phyloP scores from a whole-genome alignment of 495 filamentous ascomycete genomes.

The Lophium mytilinum region DNA sequence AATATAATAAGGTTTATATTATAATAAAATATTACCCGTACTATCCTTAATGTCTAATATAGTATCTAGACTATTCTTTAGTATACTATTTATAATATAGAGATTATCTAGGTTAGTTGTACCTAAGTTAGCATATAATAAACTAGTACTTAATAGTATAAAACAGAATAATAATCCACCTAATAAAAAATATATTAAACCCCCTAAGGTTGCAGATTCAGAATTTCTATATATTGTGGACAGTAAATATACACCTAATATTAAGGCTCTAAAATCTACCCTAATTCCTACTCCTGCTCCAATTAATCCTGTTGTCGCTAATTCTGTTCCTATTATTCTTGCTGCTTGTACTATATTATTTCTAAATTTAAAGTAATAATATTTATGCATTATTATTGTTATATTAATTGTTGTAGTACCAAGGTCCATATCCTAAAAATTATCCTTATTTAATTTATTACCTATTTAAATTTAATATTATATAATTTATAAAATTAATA shows the following conservation, averaged over 20 bases:
- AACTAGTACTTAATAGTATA: constrained; percentile 9
- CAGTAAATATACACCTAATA: constrained; percentile 12
- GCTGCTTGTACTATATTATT: background rate
- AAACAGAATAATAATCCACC: constrained; percentile 6
- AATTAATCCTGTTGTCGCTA: background rate
- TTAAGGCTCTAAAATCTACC: constrained; percentile 6
- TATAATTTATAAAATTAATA: too few relatives aligned
- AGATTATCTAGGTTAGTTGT: constrained; percentile 7
- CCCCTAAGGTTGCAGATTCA: background rate
- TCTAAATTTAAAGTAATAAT: background rate
- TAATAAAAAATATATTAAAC: constrained; percentile 9
- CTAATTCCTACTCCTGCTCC: background rate
- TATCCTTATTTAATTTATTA: background rate
- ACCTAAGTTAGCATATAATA: constrained; percentile 7
- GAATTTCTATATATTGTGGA: constrained; percentile 9
- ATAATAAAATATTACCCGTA: constrained; percentile 1
- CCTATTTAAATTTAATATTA: background rate
- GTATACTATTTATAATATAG: constrained; percentile 6
- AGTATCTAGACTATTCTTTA: background rate
- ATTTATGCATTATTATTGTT: background rate
- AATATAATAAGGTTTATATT: constrained; percentile 16
- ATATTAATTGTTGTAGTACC: background rate
- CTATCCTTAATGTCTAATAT: too few relatives aligned
- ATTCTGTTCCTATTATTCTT: background rate
- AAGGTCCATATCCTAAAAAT: background rate